Evolutionary conservation across 164 flowering plant species (phyloP), one percentile per base, ranked within the genome.

Genomic region (Vitis rupestris): DNA sequence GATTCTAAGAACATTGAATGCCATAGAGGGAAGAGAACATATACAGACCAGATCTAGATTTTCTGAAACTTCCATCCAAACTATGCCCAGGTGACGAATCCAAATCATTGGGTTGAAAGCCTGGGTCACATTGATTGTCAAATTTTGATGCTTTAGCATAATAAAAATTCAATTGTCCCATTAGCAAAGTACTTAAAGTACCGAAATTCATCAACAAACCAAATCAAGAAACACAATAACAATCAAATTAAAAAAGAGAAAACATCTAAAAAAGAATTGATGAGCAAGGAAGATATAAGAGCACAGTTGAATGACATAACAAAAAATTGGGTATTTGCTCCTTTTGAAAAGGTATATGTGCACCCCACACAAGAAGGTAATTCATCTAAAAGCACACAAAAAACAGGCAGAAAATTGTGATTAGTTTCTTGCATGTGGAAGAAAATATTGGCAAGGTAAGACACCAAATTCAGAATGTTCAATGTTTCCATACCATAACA

Each of bases 61-160:
- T 82, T 66, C 86, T 74, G 77, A 83, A 83, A 70, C 88, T 85
- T 74, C 85, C 84, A 72, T 82, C 81, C 69, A 85, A 66, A 80
- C 85, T 82, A 75, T 72, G 78, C 60, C 82, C 81, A 31, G 81
- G 65, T 14, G 79, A 37, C 53, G 82, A 78, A 52, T 80, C 83
- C 59, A 78, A 64, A 75, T 78, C 86, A 71, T 75, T 77, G 67
- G 73, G 79, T 64, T 64, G 81, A 73, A 65, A 80, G 61, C 87
- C 86, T 84, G 78, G 51, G 44, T 51, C 7, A 52, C 8, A 16
- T 27, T 11, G 11, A 37, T 55, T 37, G 11, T 31, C 8, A 29
- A 61, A 14, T 10, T 12, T 30, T 27, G 3, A 15, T 9, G 13
- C 61, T 55, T 30, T 63, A 3, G 54, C 53, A 63, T 29, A 63